These are phyloP conservation scores for Pyrrhoderma noxium DNA, from an alignment of 1,284 basidiomycete species.

Conservation along the genomic window DNA sequence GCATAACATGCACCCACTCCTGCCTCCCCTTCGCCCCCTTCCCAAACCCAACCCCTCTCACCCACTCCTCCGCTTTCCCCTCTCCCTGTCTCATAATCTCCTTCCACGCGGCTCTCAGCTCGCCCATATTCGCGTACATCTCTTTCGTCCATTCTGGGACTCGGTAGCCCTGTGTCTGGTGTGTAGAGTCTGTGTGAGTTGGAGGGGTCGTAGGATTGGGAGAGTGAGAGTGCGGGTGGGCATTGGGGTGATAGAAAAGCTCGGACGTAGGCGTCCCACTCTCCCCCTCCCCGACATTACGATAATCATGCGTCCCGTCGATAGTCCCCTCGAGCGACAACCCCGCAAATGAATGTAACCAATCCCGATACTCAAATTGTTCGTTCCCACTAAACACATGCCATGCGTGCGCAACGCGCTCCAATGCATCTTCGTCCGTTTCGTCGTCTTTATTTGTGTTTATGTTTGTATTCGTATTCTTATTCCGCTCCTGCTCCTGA, in stretches of 20 bases:
- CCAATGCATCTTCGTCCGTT: conserved; percentile 28
- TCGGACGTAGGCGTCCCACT: too few species aligned
- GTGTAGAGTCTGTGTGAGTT: too few species aligned
- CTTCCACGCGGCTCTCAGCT: conserved; percentile 51
- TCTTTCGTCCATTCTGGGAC: conserved; percentile 52
- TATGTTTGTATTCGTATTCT: too few species aligned
- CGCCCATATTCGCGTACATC: conserved; percentile 42
- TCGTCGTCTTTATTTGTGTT: conserved; percentile 22
- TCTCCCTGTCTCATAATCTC: conserved; percentile 44
- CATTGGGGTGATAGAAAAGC: too few species aligned
- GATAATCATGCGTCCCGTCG: too few species aligned
- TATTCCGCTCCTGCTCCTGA: too few species aligned
- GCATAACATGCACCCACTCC: conserved; percentile 60
- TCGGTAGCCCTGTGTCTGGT: conserved; percentile 23
- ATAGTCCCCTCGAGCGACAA: conserved; percentile 23
- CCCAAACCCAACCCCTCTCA: conserved; percentile 46
- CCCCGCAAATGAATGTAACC: conserved; percentile 42
- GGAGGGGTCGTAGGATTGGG: too few species aligned
- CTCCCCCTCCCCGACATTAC: too few species aligned
- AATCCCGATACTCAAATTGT: conserved; percentile 64
- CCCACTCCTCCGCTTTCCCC: conserved; percentile 46
- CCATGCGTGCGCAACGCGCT: conserved; percentile 54
- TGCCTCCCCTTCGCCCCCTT: conserved; percentile 33
- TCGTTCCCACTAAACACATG: conserved; percentile 41
- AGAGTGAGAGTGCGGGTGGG: too few species aligned